Percentiles rank a stretch among this genome's conserved stretches.
These are phyloP conservation scores for Thielaviopsis ethacetica DNA, from an alignment of 2,329 filamentous ascomycete genomes.

Conservation along the genomic window DNA sequence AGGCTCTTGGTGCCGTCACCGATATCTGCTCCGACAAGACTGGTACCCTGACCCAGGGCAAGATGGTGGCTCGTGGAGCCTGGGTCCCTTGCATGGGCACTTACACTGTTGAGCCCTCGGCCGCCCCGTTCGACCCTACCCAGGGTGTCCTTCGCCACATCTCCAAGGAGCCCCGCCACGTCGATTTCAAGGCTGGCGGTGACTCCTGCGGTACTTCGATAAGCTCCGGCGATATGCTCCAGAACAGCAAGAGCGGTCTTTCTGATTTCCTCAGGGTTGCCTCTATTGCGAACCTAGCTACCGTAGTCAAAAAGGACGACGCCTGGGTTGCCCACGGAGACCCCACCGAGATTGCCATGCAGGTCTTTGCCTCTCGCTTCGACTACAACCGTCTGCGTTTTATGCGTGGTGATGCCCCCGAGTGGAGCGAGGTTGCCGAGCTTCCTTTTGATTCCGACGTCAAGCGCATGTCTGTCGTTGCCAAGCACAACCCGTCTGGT, in stretches of 20 bases:
- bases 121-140: constrained; percentile 40
- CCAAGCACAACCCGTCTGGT: constrained; percentile 25
- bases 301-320: constrained; percentile 26
- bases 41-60: constrained; percentile 45
- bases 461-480: constrained; percentile 60
- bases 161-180: constrained; percentile 21
- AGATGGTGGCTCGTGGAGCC: constrained; percentile 45
- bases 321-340: constrained; percentile 46
- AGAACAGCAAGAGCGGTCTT: constrained; percentile 24
- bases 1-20: constrained; percentile 46
- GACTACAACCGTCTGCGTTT: constrained; percentile 39
- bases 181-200: constrained; percentile 22
- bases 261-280: constrained; percentile 41
- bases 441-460: constrained; percentile 57
- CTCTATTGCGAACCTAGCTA: constrained; percentile 38
- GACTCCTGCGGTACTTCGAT: constrained; percentile 16
- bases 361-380: constrained; percentile 54
- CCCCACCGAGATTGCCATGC: constrained; percentile 56
- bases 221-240: constrained; percentile 21
- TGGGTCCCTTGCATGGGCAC: constrained; percentile 43
- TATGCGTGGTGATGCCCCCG: constrained; percentile 29
- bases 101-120: constrained; percentile 38
- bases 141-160: constrained; percentile 29
- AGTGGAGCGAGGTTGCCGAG: constrained; percentile 44
- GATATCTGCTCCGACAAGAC: constrained; percentile 38